Evolutionary conservation across 2,329 filamentous ascomycete species (phyloP).

Genomic region (Cercospora berteroae): DNA sequence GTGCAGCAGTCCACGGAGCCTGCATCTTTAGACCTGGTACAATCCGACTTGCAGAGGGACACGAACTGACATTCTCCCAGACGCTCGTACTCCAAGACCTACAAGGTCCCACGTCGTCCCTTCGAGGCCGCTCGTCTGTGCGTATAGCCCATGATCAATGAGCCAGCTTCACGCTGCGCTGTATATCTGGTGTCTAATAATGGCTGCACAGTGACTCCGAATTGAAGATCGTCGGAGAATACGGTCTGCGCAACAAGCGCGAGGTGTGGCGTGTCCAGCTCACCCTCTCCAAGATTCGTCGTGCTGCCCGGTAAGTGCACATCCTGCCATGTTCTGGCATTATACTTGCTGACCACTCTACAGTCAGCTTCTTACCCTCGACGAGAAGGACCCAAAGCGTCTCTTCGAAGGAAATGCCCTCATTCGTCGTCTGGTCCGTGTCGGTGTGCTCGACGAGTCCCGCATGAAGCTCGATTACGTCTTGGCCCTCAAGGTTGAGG

Average conservation of each 20-base stretch:
- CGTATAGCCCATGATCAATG: slow-evolving; percentile 88
- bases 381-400: slow-evolving; percentile 99
- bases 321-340: slow-evolving; percentile 16
- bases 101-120: slow-evolving; percentile 95
- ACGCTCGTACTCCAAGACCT: slow-evolving; percentile 95
- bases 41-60: neutral
- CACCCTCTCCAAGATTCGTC: slow-evolving; percentile 99
- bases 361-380: slow-evolving; percentile 99
- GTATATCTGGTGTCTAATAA: slow-evolving; percentile 83
- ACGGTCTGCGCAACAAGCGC: slow-evolving; percentile 99
- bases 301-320: slow-evolving; percentile 91
- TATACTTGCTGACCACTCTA: slow-evolving; percentile 22
- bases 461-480: slow-evolving; percentile 99
- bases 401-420: slow-evolving; percentile 99
- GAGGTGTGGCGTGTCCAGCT: slow-evolving; percentile 99
- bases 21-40: slow-evolving; percentile 7
- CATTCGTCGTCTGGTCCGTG: slow-evolving; percentile 99
- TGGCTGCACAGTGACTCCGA: slow-evolving; percentile 82
- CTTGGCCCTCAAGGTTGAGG: slow-evolving; percentile 96
- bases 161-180: slow-evolving; percentile 93
- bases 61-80: slow-evolving; percentile 29
- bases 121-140: slow-evolving; percentile 99
- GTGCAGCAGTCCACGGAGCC: neutral
- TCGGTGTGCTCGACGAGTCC: slow-evolving; percentile 99
- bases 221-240: slow-evolving; percentile 99